Conservation (phyloP, 2,329 filamentous ascomycete genomes). For the Mycosphaerella arachidis region DNA sequence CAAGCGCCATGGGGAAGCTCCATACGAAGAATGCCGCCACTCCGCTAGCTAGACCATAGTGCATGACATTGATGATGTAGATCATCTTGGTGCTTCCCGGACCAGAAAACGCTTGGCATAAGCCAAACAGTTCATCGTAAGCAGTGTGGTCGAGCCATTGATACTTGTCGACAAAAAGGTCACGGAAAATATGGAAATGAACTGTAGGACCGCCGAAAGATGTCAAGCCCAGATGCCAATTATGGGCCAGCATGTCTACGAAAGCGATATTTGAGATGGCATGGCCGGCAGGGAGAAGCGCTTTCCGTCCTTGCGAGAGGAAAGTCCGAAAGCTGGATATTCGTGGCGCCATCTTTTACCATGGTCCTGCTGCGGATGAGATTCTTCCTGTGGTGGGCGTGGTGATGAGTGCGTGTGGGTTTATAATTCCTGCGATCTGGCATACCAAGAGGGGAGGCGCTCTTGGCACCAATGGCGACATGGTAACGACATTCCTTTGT, state of each 20-base stretch:
- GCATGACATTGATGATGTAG: conserved; percentile 63
- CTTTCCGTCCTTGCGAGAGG: conserved; percentile 3
- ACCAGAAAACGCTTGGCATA: conserved; percentile 64
- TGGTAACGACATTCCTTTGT: neutral
- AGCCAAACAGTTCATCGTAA: conserved; percentile 67
- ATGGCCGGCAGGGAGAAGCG: conserved; percentile 8
- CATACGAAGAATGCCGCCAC: conserved; percentile 60
- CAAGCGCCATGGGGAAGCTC: conserved; percentile 65
- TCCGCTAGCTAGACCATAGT: conserved; percentile 55
- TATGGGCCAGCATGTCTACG: conserved; percentile 23
- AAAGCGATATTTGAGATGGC: conserved; percentile 5
- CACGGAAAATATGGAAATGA: conserved; percentile 64
- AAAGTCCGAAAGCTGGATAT: neutral
- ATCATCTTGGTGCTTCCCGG: conserved; percentile 69
- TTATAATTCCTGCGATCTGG: neutral
- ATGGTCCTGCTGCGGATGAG: neutral
- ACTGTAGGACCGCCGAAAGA: conserved; percentile 55
- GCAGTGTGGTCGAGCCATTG: conserved; percentile 67
- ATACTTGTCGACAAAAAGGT: conserved; percentile 56
- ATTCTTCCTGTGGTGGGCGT: neutral
- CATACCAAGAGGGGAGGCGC: neutral
- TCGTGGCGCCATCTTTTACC: neutral
- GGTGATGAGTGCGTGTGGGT: neutral
- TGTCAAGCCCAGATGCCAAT: conserved; percentile 24
- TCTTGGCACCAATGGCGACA: neutral